A percentile compares a stretch with the other conserved stretches of the same genome.
Conservation (phyloP, 805 yeast genomes). For the Zygoascus tannicola region DNA sequence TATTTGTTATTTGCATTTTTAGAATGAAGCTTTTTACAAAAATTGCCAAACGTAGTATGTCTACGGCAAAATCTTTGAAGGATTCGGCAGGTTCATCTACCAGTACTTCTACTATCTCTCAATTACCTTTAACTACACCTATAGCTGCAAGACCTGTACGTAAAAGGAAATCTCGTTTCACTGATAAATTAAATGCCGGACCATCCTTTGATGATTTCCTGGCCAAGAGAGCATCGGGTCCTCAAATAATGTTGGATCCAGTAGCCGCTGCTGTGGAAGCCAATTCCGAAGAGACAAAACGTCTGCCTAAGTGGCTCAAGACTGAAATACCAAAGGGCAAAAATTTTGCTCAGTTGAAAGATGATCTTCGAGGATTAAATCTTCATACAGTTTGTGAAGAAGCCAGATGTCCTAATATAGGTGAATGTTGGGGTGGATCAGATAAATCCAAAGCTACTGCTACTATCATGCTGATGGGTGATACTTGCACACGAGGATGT, state of each 20-base stretch:
- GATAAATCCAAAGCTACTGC: slow-evolving; percentile 87
- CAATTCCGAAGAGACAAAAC: slow-evolving; percentile 28
- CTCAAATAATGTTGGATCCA: slow-evolving; percentile 52
- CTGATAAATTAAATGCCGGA: slow-evolving; percentile 67
- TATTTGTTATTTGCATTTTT: too few relatives aligned
- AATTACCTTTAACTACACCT: neutral
- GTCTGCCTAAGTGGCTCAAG: slow-evolving; percentile 88
- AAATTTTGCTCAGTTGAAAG: slow-evolving; percentile 67
- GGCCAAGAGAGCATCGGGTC: slow-evolving; percentile 64
- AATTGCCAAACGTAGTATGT: neutral
- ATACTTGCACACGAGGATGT: slow-evolving; percentile 99
- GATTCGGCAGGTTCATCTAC: neutral
- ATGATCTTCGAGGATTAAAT: slow-evolving; percentile 80
- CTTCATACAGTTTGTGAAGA: slow-evolving; percentile 96
- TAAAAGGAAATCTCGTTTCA: slow-evolving; percentile 42
- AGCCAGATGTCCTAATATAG: slow-evolving; percentile 98
- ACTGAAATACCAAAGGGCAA: slow-evolving; percentile 96
- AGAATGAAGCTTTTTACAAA: too few relatives aligned
- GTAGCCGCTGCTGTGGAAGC: slow-evolving; percentile 33
- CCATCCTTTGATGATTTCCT: slow-evolving; percentile 92
- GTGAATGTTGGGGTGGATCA: slow-evolving; percentile 99
- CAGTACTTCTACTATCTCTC: neutral
- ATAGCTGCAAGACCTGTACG: slow-evolving; percentile 1
- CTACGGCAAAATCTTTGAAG: neutral
- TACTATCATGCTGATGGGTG: slow-evolving; percentile 96